Evolutionary conservation across 2,329 filamentous ascomycete genomes (phyloP), one percentile per base, ranked within the genome.

Genomic region (Colletotrichum magnum): DNA sequence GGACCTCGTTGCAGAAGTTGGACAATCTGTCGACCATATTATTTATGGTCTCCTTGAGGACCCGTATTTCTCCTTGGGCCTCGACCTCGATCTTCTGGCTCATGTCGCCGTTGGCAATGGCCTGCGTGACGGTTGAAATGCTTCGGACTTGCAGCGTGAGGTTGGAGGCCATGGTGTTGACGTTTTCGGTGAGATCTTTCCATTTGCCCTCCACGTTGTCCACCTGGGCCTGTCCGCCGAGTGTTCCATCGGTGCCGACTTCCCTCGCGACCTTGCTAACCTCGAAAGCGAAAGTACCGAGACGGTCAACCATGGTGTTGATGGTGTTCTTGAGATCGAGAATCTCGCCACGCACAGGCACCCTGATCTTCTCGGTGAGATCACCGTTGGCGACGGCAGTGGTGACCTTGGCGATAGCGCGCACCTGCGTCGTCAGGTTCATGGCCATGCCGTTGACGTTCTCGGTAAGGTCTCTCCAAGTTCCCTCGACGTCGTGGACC

Each of bases 361-460:
- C 94, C 71, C 94, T 93, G 77, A 99, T 98, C 85, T 98, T 98
- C 83, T 96, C 94, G 71, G 94, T 97, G 71, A 99, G 85, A 81
- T 99, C 95, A 77, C 95, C 95, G 79, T 93, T 93, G 59, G 95
- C 95, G 71, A 99, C 95, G 68, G 95, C 95, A 2, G 95, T 97
- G 3, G 95, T 98, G 69, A 99, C 96, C 77, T 95, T 94, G 71
- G 95, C 96, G 75, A 99, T 99, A 81, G 98, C 95, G 84, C 95
- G 92, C 78, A 99, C 96, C 84, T 99, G 95, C 5, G 96, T 97
- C 3, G 95, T 98, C 75, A 99, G 85, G 80, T 98, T 99, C 88
- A 96, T 97, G 78, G 95, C 95, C 95, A 99, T 98, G 74, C 95
- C 93, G 82, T 99, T 99, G 82, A 99, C 95, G 72, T 95, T 95